These are phyloP conservation scores for Inosperma sp. DNA, from an alignment of 768 basidiomycete genomes.

Conservation along the genomic window DNA sequence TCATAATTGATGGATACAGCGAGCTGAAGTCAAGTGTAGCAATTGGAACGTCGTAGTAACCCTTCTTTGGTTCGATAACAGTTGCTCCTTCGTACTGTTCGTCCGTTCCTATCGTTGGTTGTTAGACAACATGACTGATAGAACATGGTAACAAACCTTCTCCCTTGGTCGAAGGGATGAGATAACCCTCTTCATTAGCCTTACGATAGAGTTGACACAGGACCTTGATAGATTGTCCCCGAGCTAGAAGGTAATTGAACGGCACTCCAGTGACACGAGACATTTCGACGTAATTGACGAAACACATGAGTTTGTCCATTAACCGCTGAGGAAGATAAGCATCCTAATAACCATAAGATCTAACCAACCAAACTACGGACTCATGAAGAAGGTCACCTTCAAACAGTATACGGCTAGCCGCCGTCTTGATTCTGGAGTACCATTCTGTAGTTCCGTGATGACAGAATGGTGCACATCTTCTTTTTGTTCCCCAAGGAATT, in stretches of 20 bases:
- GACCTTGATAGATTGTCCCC: conserved; percentile 98
- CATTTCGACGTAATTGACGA: conserved; percentile 99
- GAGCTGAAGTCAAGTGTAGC: conserved; percentile 99
- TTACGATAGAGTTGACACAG: conserved; percentile 92
- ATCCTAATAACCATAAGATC: conserved; percentile 52
- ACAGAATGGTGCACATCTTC: conserved; percentile 99
- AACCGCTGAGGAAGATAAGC: conserved; percentile 96
- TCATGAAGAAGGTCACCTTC: conserved; percentile 53
- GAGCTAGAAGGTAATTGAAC: conserved; percentile 89
- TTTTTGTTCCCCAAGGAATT: conserved; percentile 97
- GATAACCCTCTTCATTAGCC: conserved; percentile 86
- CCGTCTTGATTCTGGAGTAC: conserved; percentile 87
- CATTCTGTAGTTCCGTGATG: conserved; percentile 97
- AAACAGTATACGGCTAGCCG: conserved; percentile 96
- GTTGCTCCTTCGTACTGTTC: conserved; percentile 99
- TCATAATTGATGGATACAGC: conserved; percentile 99
- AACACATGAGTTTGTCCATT: conserved; percentile 98
- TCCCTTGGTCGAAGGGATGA: conserved; percentile 78
- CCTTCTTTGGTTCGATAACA: conserved; percentile 94
- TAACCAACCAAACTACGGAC: neutral
- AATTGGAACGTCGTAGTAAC: conserved; percentile 95
- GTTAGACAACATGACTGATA: conserved; percentile 5
- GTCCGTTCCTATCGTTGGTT: conserved; percentile 57
- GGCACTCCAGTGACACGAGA: conserved; percentile 99
- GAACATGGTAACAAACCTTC: conserved; percentile 55